Conservation (phyloP, 257 asterid genomes). For the Pogostemon cablin region DNA sequence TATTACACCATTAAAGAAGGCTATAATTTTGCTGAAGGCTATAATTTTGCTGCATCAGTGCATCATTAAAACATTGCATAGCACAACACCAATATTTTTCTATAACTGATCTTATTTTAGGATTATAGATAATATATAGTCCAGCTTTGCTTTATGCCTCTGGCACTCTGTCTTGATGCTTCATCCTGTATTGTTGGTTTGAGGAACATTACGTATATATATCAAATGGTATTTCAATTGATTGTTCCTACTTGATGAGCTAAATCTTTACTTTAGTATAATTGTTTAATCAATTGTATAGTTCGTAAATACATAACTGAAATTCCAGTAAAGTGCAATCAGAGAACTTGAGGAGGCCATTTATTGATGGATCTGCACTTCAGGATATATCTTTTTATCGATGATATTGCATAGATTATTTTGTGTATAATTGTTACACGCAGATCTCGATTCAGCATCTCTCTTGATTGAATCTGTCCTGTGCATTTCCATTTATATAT, state of each 20-base stretch:
- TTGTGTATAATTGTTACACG: background rate
- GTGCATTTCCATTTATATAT: background rate
- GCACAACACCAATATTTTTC: background rate
- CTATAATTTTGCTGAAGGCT: too few relatives aligned
- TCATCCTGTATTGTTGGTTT: background rate
- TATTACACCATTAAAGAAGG: too few relatives aligned
- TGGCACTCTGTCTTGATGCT: background rate
- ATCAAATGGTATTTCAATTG: background rate
- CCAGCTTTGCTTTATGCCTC: background rate
- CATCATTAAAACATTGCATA: too few relatives aligned
- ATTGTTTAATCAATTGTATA: background rate
- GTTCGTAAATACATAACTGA: background rate
- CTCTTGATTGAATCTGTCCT: background rate
- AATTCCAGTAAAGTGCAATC: background rate
- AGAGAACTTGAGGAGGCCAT: background rate
- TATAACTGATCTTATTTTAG: conserved; percentile 4
- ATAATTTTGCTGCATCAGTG: too few relatives aligned
- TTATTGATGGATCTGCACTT: conserved; percentile 5
- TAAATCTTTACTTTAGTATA: background rate
- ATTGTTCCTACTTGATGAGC: background rate
- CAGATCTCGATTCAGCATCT: background rate
- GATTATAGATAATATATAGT: background rate
- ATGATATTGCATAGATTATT: background rate
- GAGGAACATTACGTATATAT: background rate
- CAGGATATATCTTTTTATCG: background rate